Evolutionary conservation across 805 yeast genomes (phyloP), one percentile per base, ranked within the genome.

Genomic region (Ogataea degrootiae): DNA sequence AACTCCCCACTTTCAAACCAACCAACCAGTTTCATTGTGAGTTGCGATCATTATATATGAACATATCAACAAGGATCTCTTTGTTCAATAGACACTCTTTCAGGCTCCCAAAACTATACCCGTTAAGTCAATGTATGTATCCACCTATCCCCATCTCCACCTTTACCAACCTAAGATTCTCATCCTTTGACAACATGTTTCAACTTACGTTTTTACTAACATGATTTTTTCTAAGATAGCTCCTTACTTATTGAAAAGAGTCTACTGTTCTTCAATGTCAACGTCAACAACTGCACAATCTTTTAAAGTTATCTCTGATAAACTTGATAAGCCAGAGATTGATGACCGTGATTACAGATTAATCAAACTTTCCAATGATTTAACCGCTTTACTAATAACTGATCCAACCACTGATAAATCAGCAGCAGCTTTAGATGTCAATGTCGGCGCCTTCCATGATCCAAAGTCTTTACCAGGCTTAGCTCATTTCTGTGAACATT

Each of bases 281-380:
- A 11, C 47, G 21, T 19, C 21, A 7, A 14, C 43, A 1, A 22
- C 34, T 16, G 19, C 39, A 2, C 37, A 42, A 15, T 37, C 55
- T 17, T 57, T 38, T 39, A 40, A 44, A 34, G 39, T 54, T 4
- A 34, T 61, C 17, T 51, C 58, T 5, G 59, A 61, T 35, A 51
- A 53, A 9, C 42, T 65, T 1, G 52, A 61, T 11, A 77, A 75
- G 56, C 82, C 84, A 0, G 65, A 74, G 19, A 65, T 73, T 33
- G 98, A 92, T 65, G 88, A 91, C 56, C 74, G 98, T 45, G 65
- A 73, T 34, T 94, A 94, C 62, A 76, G 89, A 37, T 68, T 82
- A 42, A 71, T 92, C 54, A 70, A 77, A 47, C 67, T 85, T 38
- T 63, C 75, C 2, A 87, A 86, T 59, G 71, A 75, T 12, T 62